A percentile compares a stretch with the other conserved stretches of the same genome.
Evolutionary conservation across 257 asterid genomes (phyloP).

Genomic region (Voacanga thouarsii): DNA sequence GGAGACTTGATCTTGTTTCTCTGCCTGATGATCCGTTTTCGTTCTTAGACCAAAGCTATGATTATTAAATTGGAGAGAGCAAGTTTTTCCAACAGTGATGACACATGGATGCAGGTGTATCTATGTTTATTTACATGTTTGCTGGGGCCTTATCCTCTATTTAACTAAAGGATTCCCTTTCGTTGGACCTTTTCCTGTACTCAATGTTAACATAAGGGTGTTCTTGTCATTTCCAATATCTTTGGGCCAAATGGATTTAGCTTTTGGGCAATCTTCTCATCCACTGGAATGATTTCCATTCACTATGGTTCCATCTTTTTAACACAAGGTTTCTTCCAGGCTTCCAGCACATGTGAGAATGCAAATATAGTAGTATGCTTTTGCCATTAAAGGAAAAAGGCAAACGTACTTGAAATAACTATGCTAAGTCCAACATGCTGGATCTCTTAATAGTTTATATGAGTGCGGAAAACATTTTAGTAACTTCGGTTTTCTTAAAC

Average conservation of each 20-base stretch:
- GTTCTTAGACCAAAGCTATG: not conserved
- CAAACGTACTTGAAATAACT: no score
- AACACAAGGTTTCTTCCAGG: not conserved
- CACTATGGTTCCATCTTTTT: not conserved
- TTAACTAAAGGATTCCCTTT: constrained; percentile 5
- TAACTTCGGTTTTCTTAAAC: no score
- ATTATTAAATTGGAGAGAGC: not conserved
- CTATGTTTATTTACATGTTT: not conserved
- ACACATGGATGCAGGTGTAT: not conserved
- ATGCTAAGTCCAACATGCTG: no score
- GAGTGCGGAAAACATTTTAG: no score
- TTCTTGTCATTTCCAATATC: not conserved
- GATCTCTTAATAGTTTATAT: no score
- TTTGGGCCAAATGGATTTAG: not conserved
- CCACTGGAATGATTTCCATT: not conserved
- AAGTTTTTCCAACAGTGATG: not conserved
- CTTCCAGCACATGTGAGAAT: not conserved
- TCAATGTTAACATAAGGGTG: not conserved
- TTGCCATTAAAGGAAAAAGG: no score
- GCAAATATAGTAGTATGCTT: no score
- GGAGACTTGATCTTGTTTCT: not conserved
- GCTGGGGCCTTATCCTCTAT: constrained; percentile 7
- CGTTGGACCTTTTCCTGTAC: not conserved
- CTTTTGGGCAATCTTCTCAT: not conserved
- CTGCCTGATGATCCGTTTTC: constrained; percentile 1